phyloP scores from a whole-genome alignment of 1,284 basidiomycete genomes.

The Heterobasidion occidentale region DNA sequence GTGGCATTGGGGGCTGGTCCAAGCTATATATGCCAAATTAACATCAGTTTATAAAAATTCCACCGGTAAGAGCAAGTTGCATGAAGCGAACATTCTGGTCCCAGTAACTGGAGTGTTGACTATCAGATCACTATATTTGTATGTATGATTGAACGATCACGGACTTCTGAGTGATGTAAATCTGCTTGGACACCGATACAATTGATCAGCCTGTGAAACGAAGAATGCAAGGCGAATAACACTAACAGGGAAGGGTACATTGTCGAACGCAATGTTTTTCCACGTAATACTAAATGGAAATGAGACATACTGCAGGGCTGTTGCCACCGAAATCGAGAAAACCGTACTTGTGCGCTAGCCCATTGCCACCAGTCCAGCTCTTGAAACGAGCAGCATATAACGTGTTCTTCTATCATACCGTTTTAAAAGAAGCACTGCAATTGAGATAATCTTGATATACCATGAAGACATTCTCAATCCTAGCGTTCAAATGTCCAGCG shows the following conservation, averaged over 20 bases:
- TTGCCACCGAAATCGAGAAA: background rate
- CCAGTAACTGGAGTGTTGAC: slow-evolving; percentile 37
- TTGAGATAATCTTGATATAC: slow-evolving; percentile 16
- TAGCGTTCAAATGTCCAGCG: slow-evolving; percentile 11
- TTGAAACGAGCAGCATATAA: slow-evolving; percentile 61
- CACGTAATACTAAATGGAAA: slow-evolving; percentile 39
- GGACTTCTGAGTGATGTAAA: slow-evolving; percentile 58
- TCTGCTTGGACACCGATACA: slow-evolving; percentile 23
- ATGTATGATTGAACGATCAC: slow-evolving; percentile 7
- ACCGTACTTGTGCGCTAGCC: slow-evolving; percentile 45
- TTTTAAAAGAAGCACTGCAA: background rate
- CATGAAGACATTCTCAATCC: slow-evolving; percentile 51
- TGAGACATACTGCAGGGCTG: background rate
- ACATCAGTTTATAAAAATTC: background rate
- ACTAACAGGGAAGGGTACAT: slow-evolving; percentile 49
- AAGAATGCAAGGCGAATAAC: background rate
- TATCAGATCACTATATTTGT: background rate
- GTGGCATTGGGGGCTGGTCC: slow-evolving; percentile 38
- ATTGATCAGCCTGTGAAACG: background rate
- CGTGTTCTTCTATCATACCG: slow-evolving; percentile 31
- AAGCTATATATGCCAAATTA: slow-evolving; percentile 16
- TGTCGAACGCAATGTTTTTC: slow-evolving; percentile 44
- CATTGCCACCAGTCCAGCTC: slow-evolving; percentile 60
- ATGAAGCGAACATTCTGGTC: slow-evolving; percentile 31
- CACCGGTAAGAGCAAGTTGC: background rate